phyloP scores from a whole-genome alignment of 2,329 filamentous ascomycete genomes.

The Leptodontidium sp. region DNA sequence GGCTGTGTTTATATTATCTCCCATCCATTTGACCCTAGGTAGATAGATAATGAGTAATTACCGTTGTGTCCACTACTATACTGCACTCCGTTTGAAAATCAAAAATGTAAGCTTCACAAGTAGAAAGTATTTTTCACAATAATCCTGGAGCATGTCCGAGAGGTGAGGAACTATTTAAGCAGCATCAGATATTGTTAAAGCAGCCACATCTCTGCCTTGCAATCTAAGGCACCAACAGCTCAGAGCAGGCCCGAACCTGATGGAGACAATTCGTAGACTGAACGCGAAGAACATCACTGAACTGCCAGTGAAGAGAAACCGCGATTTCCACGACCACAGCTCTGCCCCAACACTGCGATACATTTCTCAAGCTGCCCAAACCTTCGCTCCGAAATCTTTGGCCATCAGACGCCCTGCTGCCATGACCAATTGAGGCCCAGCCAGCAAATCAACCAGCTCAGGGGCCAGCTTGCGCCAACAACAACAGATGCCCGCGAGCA shows the following conservation, averaged over 20 bases:
- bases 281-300: conserved; percentile 10
- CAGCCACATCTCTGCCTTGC: background rate
- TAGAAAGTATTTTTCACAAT: too few relatives aligned
- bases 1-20: background rate
- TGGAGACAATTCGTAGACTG: background rate
- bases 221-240: background rate
- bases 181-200: conserved; percentile 58
- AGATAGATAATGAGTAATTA: too few relatives aligned
- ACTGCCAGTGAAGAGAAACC: background rate
- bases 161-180: conserved; percentile 69
- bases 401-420: conserved; percentile 2
- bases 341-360: background rate
- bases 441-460: conserved; percentile 8
- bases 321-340: conserved; percentile 7
- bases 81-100: too few relatives aligned
- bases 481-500: conserved; percentile 21
- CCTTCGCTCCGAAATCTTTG: background rate
- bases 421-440: conserved; percentile 7
- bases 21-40: too few relatives aligned
- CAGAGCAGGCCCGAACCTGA: background rate
- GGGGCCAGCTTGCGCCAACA: conserved; percentile 16
- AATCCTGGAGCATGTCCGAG: conserved; percentile 57
- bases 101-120: too few relatives aligned
- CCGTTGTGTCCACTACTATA: too few relatives aligned
- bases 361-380: conserved; percentile 2